These are phyloP conservation scores for Saussurea involucrata DNA, from an alignment of 129 eudicot species.

Conservation along the genomic window DNA sequence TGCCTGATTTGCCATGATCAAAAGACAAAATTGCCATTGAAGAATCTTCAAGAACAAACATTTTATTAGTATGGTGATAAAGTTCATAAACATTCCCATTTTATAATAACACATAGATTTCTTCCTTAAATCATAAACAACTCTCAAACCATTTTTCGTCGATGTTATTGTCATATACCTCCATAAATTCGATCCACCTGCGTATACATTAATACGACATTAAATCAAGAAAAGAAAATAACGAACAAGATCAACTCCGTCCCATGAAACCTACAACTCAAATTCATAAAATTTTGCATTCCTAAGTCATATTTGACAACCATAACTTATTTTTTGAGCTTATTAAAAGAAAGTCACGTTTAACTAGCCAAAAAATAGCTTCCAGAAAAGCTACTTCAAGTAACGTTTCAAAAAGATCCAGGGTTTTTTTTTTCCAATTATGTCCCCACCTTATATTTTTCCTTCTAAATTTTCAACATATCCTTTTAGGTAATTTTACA, in stretches of 20 bases:
- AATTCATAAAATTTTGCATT: too few relatives aligned
- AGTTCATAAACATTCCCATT: constrained; percentile 12
- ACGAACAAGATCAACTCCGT: neutral
- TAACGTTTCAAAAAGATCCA: neutral
- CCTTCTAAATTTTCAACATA: neutral
- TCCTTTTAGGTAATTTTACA: neutral
- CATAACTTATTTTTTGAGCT: neutral
- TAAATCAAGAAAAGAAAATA: neutral
- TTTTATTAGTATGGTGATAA: constrained; percentile 19
- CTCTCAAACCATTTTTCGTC: constrained; percentile 6
- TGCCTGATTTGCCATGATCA: constrained; percentile 6
- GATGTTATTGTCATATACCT: constrained; percentile 21
- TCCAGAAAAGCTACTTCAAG: neutral
- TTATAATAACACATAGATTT: constrained; percentile 1
- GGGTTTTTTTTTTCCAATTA: neutral
- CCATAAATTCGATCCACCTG: constrained; percentile 27
- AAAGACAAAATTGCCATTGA: neutral
- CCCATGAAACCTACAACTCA: neutral
- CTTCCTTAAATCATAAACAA: neutral
- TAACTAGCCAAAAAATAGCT: neutral
- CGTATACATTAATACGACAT: neutral
- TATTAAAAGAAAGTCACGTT: neutral
- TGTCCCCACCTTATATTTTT: neutral
- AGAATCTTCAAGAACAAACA: constrained; percentile 13
- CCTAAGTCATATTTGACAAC: too few relatives aligned